Conservation (phyloP, 352 stramenopile species). For the Peronospora destructor region DNA sequence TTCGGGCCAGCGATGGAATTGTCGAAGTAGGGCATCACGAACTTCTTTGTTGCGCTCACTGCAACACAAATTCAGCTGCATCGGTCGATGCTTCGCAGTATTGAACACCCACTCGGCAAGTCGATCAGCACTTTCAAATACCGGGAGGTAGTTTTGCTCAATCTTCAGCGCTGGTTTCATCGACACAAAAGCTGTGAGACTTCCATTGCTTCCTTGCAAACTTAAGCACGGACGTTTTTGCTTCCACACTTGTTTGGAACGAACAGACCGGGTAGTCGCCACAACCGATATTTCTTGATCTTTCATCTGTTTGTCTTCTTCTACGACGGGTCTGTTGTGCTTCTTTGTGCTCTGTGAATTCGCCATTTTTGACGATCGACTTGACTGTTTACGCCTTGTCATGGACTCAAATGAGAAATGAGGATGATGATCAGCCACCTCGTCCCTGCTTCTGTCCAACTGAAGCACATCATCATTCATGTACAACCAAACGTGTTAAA, state of each 20-base stretch:
- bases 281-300: not conserved
- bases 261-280: not conserved
- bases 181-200: not conserved
- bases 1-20: conserved; percentile 28
- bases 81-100: conserved; percentile 12
- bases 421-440: too few species aligned
- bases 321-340: not conserved
- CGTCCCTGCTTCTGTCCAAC: too few species aligned
- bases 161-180: not conserved
- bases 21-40: conserved; percentile 19
- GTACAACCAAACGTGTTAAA: too few species aligned
- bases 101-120: conserved; percentile 22
- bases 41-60: conserved; percentile 16
- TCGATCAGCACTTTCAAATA: conserved; percentile 6
- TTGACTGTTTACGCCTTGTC: conserved; percentile 11
- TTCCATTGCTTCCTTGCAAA: not conserved
- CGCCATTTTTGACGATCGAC: conserved; percentile 1
- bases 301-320: not conserved
- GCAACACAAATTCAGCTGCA: conserved; percentile 18
- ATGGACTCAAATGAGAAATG: not conserved
- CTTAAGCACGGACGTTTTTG: conserved; percentile 1
- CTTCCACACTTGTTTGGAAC: conserved; percentile 5
- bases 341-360: conserved; percentile 2
- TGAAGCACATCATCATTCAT: too few species aligned
- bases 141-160: not conserved